Conservation (phyloP, 129 eudicot species). For the Flaveria sonorensis region DNA sequence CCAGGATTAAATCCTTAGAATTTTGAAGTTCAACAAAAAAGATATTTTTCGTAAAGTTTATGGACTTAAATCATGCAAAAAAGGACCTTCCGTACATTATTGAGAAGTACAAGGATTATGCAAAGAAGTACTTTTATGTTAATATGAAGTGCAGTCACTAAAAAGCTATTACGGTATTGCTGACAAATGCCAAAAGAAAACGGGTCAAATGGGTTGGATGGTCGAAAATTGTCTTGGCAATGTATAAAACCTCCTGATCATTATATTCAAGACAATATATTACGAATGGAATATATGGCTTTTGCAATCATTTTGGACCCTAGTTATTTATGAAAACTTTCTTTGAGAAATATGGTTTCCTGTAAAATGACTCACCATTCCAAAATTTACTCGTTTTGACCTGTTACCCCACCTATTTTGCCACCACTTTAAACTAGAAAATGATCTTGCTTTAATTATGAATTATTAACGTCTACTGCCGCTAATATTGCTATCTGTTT, state of each 20-base stretch:
- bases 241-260: slow-evolving; percentile 4
- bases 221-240: not conserved
- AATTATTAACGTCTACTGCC: slow-evolving; percentile 4
- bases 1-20: not conserved
- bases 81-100: not conserved
- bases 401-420: not conserved
- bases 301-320: not conserved
- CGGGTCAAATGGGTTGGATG: not conserved
- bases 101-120: not conserved
- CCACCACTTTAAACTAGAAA: not conserved
- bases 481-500: slow-evolving; percentile 2
- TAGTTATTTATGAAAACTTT: not conserved
- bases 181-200: not conserved
- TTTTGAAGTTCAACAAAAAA: not conserved
- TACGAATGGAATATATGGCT: not conserved
- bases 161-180: not conserved
- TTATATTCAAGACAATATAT: not conserved
- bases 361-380: not conserved
- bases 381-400: not conserved
- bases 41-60: not conserved
- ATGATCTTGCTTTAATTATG: not conserved
- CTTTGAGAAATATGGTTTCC: not conserved
- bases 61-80: not conserved
- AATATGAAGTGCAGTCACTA: not conserved
- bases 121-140: not conserved